Evolutionary conservation across 2,329 filamentous ascomycete species (phyloP), one percentile per base, ranked within the genome.

Genomic region (Didymella glomerata): DNA sequence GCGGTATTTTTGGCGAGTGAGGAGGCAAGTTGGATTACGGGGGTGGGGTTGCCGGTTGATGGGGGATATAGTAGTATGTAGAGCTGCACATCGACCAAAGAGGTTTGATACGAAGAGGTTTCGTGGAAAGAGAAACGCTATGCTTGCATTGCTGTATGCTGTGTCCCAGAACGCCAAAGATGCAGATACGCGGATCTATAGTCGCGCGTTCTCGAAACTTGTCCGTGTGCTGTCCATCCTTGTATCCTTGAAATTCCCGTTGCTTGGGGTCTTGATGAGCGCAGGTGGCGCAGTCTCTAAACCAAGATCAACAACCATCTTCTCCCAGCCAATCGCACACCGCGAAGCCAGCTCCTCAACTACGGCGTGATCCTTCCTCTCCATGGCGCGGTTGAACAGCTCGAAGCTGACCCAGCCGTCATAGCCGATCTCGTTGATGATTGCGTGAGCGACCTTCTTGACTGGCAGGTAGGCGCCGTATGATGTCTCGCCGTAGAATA

Each of bases 331-430:
- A 27, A 71, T 71, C 4, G 78, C 79, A 0, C 83, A 86, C 32
- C 86, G 77, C 42, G 65, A 66, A 2, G 86, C 86, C 77, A 87
- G 81, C 57, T 82, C 80, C 70, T 81, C 83, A 0, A 88, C 87
- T 13, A 85, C 81, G 0, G 73, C 76, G 0, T 83, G 76, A 10
- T 82, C 82, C 10, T 77, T 70, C 57, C 88, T 83, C 2, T 81
- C 78, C 80, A 90, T 84, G 25, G 81, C 81, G 32, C 84, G 77
- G 67, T 87, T 86, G 71, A 92, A 92, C 16, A 92, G 76, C 78
- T 92, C 90, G 65, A 90, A 84, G 68, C 87, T 90, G 46, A 91
- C 81, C 85, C 88, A 91, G 2, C 90, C 90, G 53, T 85, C 78
- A 65, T 86, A 92, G 0, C 87, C 87, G 0, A 91, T 79, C 0